Conservation (phyloP, 2,329 filamentous ascomycete genomes). For the Cadophora sp. region DNA sequence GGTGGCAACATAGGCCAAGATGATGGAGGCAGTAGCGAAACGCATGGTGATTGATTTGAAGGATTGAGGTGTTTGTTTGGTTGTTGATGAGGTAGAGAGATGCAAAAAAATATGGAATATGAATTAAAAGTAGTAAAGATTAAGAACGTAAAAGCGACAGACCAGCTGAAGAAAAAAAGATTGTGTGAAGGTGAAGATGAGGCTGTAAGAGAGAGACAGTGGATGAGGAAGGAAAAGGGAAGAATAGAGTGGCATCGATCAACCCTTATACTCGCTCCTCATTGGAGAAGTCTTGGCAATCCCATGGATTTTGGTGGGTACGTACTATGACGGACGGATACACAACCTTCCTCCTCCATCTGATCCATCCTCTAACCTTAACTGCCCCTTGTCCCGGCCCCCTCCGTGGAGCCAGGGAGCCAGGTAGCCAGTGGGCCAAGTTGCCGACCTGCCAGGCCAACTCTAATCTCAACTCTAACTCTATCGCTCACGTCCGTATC, state of each 20-base stretch:
- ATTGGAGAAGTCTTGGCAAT: constrained; percentile 22
- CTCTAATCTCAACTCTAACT: constrained; percentile 19
- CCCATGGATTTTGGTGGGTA: background rate
- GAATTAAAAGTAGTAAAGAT: constrained; percentile 24
- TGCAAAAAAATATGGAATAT: constrained; percentile 9
- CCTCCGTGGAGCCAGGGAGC: background rate
- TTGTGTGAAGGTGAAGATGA: constrained; percentile 15
- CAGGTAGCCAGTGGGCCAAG: background rate
- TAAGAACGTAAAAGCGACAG: constrained; percentile 23
- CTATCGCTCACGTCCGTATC: constrained; percentile 16
- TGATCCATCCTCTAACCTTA: constrained; percentile 26
- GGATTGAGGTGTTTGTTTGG: constrained; percentile 6
- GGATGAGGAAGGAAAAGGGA: constrained; percentile 21
- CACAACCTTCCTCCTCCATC: constrained; percentile 13
- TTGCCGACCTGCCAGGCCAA: background rate
- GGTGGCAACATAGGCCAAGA: constrained; percentile 22
- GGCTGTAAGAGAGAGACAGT: constrained; percentile 23
- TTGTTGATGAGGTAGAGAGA: constrained; percentile 11
- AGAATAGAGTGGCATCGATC: constrained; percentile 10
- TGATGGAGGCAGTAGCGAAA: constrained; percentile 25
- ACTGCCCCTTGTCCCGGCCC: constrained; percentile 6
- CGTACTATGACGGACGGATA: background rate
- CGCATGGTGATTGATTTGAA: constrained; percentile 23
- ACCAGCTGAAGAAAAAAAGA: constrained; percentile 25
- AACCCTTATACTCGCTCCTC: constrained; percentile 24